Evolutionary conservation across 2,329 filamentous ascomycete genomes (phyloP), one percentile per base, ranked within the genome.

Genomic region (Talaromyces sp.): DNA sequence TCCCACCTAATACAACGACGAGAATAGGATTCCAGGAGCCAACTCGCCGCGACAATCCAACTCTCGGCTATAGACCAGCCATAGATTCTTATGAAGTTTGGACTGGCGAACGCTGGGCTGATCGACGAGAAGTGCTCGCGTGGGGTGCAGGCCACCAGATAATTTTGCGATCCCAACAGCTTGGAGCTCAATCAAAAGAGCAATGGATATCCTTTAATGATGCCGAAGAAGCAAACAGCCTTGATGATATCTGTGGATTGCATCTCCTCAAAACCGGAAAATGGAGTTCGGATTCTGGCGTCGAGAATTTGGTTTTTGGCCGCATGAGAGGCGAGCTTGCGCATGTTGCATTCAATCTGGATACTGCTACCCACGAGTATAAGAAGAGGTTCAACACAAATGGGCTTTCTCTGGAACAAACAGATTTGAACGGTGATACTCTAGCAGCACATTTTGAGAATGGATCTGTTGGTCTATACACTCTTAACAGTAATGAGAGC

Each of bases 121-220:
- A 80, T 43, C 74, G 80, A 57, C 78, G 75, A 60, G 83, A 86
- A 62, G 77, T 83, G 0, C 65, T 87, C 7, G 81, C 78, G 2
- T 86, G 82, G 78, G 83, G 83, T 47, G 84, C 84, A 11, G 85
- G 82, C 1, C 80, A 84, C 2, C 77, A 83, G 52, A 64, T 87
- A 9, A 69, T 81, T 4, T 56, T 85, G 51, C 73, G 80, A 17
- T 71, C 77, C 10, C 80, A 77, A 59, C 71, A 79, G 49, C 74
- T 74, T 20, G 77, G 74, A 11, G 56, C 45, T 48, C 61, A 55
- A 14, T 50, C 36, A 41, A 63, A 65, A 49, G 70, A 69, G 51
- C 65, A 67, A 29, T 86, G 82, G 81, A 72, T 76, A 32, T 74
- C 77, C 2, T 85, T 83, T 60, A 77, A 77, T 50, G 78, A 82